Evolutionary conservation across 768 basidiomycete species (phyloP), one percentile per base, ranked within the genome.

Genomic region (Leccinum subtestaceum): DNA sequence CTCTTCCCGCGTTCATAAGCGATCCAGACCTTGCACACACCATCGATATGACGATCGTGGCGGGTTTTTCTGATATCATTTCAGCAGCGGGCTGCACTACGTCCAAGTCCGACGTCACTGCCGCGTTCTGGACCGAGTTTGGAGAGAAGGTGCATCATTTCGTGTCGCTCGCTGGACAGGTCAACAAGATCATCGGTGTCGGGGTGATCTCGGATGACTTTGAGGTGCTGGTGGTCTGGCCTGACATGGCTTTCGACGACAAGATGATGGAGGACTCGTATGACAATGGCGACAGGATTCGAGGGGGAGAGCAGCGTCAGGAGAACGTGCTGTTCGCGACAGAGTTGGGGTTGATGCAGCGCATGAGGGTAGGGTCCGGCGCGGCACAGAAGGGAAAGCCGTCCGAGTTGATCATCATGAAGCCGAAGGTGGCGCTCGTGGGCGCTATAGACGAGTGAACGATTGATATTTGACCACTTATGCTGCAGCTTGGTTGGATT

Each of bases 101-200:
- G 7, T 2, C 59, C 4, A 52, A 58, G 49, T 19, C 57, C 0
- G 67, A 70, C 9, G 64, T 81, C 1, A 74, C 75, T 10, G 73
- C 77, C 9, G 70, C 70, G n/a, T 70, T 85, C 43, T 70, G 71
- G 32, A 61, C 70, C 5, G 74, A 73, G 19, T 85, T 84, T 62
- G 70, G 67, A 2, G 76, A 75, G 0, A 74, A 75, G 25, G 68
- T 84, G 17, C 65, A 64, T 19, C 63, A 70, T 15, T 74, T 86
- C 43, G 76, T 81, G 36, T 73, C 74, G 48, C 68, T 75, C 17
- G 80, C 83, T 12, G 73, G 78, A 43, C 74, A 73, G 13, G 65
- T 86, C 31, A 83, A 83, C 46, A 68, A 66, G 50, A 58, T 65
- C 1, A 59, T 69, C 2, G 62, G 65, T 1, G 62, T 65, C 27